Conservation (phyloP, 768 basidiomycete species). For the Russula foetens region DNA sequence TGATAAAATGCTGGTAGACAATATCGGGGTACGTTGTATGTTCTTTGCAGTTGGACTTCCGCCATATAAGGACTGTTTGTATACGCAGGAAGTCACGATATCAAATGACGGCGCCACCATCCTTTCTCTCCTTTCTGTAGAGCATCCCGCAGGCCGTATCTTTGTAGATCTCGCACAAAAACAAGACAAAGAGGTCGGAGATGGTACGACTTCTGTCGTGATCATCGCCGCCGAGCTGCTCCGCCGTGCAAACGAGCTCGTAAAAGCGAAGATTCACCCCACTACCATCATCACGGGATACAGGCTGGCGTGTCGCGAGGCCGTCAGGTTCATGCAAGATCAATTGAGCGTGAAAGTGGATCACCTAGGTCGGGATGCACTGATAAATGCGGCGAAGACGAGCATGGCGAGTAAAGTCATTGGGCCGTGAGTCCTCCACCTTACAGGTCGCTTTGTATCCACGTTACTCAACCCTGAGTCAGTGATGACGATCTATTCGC, state of each 20-base stretch:
- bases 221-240: conserved; percentile 96
- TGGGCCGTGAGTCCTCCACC: conserved; percentile 68
- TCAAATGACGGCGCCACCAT: conserved; percentile 99
- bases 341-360: conserved; percentile 95
- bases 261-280: conserved; percentile 96
- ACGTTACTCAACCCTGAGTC: conserved; percentile 8
- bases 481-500: conserved; percentile 98
- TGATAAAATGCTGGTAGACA: conserved; percentile 97
- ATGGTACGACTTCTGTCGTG: conserved; percentile 98
- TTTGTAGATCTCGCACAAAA: conserved; percentile 98
- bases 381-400: conserved; percentile 96
- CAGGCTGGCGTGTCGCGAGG: conserved; percentile 92
- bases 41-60: background rate
- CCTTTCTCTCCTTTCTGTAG: conserved; percentile 84
- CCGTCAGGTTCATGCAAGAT: conserved; percentile 96
- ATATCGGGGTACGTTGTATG: conserved; percentile 73
- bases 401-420: conserved; percentile 99
- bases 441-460: background rate
- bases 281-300: conserved; percentile 99
- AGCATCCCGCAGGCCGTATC: conserved; percentile 95
- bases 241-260: conserved; percentile 93
- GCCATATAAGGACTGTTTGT: conserved; percentile 16
- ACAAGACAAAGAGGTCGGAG: conserved; percentile 98
- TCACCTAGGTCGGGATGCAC: conserved; percentile 78
- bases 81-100: conserved; percentile 88